Evolutionary conservation across 768 basidiomycete genomes (phyloP).

Genomic region (Russula sp.): DNA sequence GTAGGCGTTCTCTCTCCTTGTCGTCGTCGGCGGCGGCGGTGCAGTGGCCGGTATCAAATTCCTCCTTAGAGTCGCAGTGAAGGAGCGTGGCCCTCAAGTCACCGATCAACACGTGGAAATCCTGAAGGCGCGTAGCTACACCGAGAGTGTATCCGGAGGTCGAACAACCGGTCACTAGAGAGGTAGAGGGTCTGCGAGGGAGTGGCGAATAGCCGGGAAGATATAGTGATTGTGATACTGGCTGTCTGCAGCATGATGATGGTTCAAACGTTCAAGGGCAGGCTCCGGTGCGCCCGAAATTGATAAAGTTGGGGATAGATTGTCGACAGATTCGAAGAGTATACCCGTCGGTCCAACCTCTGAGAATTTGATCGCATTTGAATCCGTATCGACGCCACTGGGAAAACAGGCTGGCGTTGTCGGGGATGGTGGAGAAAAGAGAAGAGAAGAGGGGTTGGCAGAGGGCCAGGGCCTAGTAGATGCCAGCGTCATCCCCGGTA

Average conservation of each 20-base stretch:
- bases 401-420: background rate
- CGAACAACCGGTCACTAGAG: background rate
- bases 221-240: no score
- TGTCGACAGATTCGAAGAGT: no score
- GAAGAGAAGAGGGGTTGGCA: background rate
- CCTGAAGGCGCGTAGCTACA: constrained; percentile 16
- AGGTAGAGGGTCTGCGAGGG: background rate
- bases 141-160: background rate
- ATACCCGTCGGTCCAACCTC: background rate
- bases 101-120: constrained; percentile 14
- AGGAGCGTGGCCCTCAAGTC: constrained; percentile 15
- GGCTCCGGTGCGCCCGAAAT: background rate
- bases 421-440: constrained; percentile 1
- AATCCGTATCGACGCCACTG: constrained; percentile 2
- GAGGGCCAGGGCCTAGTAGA: background rate
- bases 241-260: no score
- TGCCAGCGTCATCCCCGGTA: background rate
- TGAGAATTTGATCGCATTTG: constrained; percentile 3
- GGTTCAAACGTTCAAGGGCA: no score
- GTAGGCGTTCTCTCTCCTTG: no score
- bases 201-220: background rate
- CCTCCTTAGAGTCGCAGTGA: background rate
- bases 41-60: background rate
- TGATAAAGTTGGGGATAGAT: background rate
- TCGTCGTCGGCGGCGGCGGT: no score